Evolutionary conservation across 768 basidiomycete species (phyloP).

Genomic region (Boletus reticulatus): DNA sequence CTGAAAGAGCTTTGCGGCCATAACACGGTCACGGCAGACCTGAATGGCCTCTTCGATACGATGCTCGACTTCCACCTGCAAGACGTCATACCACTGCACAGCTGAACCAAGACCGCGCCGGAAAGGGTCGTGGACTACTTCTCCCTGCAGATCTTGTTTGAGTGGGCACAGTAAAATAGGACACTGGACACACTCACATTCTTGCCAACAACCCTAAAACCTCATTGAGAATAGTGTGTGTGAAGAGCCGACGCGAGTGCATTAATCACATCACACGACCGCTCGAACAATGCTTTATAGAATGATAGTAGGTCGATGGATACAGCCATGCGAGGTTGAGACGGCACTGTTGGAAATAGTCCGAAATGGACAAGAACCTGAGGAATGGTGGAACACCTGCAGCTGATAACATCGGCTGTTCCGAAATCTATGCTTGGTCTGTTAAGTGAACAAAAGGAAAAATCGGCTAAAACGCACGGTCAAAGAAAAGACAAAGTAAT

Average conservation of each 20-base stretch:
- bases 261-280: neutral
- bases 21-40: too few species aligned
- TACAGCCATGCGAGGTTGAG: neutral
- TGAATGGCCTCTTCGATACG: too few species aligned
- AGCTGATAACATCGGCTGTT: neutral
- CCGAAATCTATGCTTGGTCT: neutral
- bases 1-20: too few species aligned
- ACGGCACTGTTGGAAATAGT: neutral
- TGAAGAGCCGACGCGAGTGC: neutral
- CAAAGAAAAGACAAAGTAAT: neutral
- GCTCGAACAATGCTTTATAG: neutral
- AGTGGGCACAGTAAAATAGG: too few species aligned
- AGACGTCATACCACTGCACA: too few species aligned
- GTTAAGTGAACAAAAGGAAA: too few species aligned
- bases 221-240: neutral
- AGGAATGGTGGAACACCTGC: neutral
- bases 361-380: neutral
- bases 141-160: too few species aligned
- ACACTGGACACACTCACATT: too few species aligned
- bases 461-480: neutral
- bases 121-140: too few species aligned
- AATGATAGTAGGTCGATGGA: neutral
- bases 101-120: too few species aligned
- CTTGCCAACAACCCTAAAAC: neutral
- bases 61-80: too few species aligned